These are phyloP conservation scores for Trypanosoma lewisi DNA, from an alignment of 208 protist genomes.

Conservation along the genomic window DNA sequence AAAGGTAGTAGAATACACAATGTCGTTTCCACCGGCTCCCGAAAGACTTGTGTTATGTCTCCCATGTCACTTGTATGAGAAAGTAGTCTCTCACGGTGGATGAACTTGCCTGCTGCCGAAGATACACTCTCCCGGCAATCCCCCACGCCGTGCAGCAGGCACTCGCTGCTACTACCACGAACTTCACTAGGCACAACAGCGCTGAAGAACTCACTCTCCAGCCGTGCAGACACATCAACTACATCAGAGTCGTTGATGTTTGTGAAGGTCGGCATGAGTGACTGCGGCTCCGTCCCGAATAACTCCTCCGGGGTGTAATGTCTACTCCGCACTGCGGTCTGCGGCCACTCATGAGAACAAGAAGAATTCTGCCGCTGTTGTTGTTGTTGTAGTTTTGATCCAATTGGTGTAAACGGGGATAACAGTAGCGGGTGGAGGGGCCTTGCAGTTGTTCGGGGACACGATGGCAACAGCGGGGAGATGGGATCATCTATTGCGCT, in stretches of 20 bases:
- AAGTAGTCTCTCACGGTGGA: background rate
- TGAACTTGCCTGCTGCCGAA: background rate
- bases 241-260: background rate
- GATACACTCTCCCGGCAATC: background rate
- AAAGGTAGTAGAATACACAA: background rate
- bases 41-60: constrained; percentile 1
- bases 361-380: no score
- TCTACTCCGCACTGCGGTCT: background rate
- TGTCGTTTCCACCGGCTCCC: background rate
- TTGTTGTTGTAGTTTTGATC: no score
- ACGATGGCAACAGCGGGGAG: no score
- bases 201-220: constrained; percentile 1
- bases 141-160: background rate
- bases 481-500: no score
- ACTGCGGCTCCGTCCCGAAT: background rate
- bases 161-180: background rate
- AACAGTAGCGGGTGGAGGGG: no score
- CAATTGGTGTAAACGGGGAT: no score
- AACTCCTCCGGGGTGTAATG: background rate
- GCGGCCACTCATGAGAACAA: background rate
- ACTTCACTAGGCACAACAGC: background rate
- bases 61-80: background rate
- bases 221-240: constrained; percentile 2
- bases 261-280: background rate
- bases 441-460: no score